Base-by-base conservation (phyloP, 2,329 filamentous ascomycete genomes). In the Decorospora gaudefroyi region DNA sequence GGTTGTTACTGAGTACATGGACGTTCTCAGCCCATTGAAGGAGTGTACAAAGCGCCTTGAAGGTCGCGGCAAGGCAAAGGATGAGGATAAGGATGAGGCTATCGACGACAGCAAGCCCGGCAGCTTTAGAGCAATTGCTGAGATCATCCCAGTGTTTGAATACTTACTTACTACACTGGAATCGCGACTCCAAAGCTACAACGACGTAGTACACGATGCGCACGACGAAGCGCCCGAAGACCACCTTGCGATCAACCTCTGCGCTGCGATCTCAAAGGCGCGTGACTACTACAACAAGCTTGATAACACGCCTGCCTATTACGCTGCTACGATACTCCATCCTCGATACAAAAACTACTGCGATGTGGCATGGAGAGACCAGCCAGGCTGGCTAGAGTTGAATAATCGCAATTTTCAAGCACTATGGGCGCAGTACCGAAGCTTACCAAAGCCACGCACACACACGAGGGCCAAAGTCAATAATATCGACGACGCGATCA, bases 171-270 rank as follows among this genome's bases (percentile, higher is more conserved):
- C 5, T 10, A 16, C 18, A 17, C 28, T 16, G 18, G 28, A 18
- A 30, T 18, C 15, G 28, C 15, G 12, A 30, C 12, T 16, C 13
- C 11, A 3, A 30, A 9, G 13, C 13, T 30, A 30, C 23, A 23
- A 35, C 10, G 23, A 36, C 16, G 22, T 11, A 4, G 8, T 17
- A 4, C 11, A 34, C 18, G 23, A 35, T 4, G n/a, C n/a, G n/a
- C n/a, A n/a, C n/a, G n/a, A n/a, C n/a, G n/a, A n/a, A n/a, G 21
- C 18, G 9, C 39, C 26, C 22, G 13, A 43, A 27, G 38, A 51
- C 28, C 11, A 50, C 21, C 29, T 51, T 12, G 18, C 29, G 12
- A 51, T 51, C 18, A 45, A 47, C 27, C 9, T 51, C 9, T 10
- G 23, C 6, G 36, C 39, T 3, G 44, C 35, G 5, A 4, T 36